These are phyloP conservation scores for Astrocystis sublimbata DNA, from an alignment of 495 filamentous ascomycete species.

Conservation along the genomic window DNA sequence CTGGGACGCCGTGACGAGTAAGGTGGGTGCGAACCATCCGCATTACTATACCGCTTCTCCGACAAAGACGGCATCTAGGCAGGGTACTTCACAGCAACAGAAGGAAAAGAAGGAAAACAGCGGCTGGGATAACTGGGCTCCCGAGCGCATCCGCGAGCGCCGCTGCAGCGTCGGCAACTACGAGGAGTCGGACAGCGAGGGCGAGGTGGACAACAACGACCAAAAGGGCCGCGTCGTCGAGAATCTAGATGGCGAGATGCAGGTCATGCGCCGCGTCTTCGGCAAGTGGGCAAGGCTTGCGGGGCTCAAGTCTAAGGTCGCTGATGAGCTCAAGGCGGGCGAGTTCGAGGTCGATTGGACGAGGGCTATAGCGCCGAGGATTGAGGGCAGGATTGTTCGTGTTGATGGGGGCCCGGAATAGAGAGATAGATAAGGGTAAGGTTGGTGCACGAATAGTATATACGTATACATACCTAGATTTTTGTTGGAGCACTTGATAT, in stretches of 20 bases:
- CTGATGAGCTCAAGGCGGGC: constrained; percentile 48
- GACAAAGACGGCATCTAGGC: constrained; percentile 33
- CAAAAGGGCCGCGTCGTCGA: constrained; percentile 31
- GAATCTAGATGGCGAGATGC: constrained; percentile 38
- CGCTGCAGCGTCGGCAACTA: constrained; percentile 29
- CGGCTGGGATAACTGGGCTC: constrained; percentile 46
- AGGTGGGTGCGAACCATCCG: constrained; percentile 45
- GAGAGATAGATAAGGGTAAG: neutral
- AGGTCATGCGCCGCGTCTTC: constrained; percentile 61
- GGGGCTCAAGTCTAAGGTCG: constrained; percentile 53
- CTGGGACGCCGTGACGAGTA: constrained; percentile 62
- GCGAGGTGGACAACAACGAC: constrained; percentile 23
- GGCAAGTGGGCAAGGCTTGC: constrained; percentile 75
- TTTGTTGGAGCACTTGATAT: too few species aligned
- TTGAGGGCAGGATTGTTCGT: constrained; percentile 71
- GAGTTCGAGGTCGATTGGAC: constrained; percentile 77
- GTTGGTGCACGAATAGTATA: too few species aligned
- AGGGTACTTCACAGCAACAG: constrained; percentile 20
- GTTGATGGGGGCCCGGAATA: constrained; percentile 3
- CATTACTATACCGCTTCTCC: constrained; percentile 36
- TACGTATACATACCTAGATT: neutral
- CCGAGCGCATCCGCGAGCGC: constrained; percentile 46
- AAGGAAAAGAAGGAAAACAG: too few species aligned
- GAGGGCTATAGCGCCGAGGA: constrained; percentile 67
- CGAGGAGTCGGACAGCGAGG: constrained; percentile 39